Evolutionary conservation across 495 filamentous ascomycete genomes (phyloP).

Genomic region (Xylaria cubensis): DNA sequence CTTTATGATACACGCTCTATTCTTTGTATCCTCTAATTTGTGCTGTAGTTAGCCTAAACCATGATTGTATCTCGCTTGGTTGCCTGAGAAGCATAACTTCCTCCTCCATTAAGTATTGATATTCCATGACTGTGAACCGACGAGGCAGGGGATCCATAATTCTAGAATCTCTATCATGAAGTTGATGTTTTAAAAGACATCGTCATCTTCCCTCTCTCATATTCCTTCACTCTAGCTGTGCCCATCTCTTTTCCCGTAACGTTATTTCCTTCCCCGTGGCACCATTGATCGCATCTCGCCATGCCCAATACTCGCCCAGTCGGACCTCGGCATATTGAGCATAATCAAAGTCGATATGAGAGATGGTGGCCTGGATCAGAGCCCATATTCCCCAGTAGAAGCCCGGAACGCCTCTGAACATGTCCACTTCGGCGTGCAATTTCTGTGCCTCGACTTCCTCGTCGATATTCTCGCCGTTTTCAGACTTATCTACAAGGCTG

Average conservation of each 20-base stretch:
- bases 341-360: constrained; percentile 97
- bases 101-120: neutral
- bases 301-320: constrained; percentile 94
- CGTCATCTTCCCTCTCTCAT: neutral
- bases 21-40: neutral
- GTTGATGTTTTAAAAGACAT: neutral
- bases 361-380: constrained; percentile 93
- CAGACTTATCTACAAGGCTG: constrained; percentile 33
- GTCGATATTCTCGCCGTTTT: constrained; percentile 53
- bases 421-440: constrained; percentile 81
- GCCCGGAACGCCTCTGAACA: constrained; percentile 87
- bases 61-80: neutral
- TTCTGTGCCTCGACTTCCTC: constrained; percentile 63
- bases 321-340: constrained; percentile 86
- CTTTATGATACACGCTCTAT: neutral
- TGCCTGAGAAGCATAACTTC: neutral
- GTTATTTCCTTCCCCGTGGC: constrained; percentile 65
- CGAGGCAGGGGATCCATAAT: neutral
- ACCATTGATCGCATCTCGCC: constrained; percentile 76
- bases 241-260: constrained; percentile 85
- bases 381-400: constrained; percentile 95
- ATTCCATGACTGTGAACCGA: neutral
- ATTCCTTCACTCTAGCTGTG: constrained; percentile 51
- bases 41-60: neutral
- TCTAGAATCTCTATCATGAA: constrained; percentile 3